A percentile compares a stretch with the other conserved stretches of the same genome.
Conservation (phyloP, 352 stramenopile genomes). For the Phytophthora cryptogea region DNA sequence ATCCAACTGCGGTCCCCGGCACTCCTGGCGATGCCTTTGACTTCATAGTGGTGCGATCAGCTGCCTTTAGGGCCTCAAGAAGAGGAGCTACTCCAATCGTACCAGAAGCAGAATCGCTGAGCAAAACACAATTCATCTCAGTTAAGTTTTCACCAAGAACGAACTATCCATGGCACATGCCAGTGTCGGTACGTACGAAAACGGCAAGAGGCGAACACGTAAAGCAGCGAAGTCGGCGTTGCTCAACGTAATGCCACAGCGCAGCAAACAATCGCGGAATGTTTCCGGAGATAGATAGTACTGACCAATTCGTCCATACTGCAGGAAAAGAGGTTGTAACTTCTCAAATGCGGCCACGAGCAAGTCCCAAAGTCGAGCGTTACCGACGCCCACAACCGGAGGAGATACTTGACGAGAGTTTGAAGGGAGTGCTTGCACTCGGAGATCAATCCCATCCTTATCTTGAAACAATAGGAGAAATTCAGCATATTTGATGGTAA, state of each 20-base stretch:
- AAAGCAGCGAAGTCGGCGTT: slow-evolving; percentile 74
- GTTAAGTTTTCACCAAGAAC: slow-evolving; percentile 1
- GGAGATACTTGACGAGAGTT: slow-evolving; percentile 51
- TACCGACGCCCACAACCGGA: slow-evolving; percentile 48
- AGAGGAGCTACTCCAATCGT: slow-evolving; percentile 47
- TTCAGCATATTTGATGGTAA: slow-evolving; percentile 65
- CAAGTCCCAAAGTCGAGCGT: slow-evolving; percentile 65
- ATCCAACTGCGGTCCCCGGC: slow-evolving; percentile 26
- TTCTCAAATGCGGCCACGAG: slow-evolving; percentile 56
- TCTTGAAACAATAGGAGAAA: slow-evolving; percentile 58
- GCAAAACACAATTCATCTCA: background rate
- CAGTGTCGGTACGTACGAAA: slow-evolving; percentile 44
- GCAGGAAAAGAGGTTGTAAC: slow-evolving; percentile 53
- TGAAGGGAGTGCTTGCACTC: slow-evolving; percentile 37
- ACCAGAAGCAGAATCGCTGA: slow-evolving; percentile 57
- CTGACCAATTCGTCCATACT: slow-evolving; percentile 62
- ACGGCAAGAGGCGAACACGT: slow-evolving; percentile 61
- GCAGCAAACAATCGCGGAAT: slow-evolving; percentile 65
- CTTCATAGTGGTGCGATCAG: slow-evolving; percentile 52
- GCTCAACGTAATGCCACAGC: slow-evolving; percentile 64
- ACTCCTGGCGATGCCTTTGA: slow-evolving; percentile 30
- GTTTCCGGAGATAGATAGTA: slow-evolving; percentile 54
- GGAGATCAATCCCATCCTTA: slow-evolving; percentile 17
- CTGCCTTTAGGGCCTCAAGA: slow-evolving; percentile 50
- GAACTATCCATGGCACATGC: background rate